Evolutionary conservation across 2,329 filamentous ascomycete genomes (phyloP), one percentile per base, ranked within the genome.

Genomic region (Diaporthe ilicicola): DNA sequence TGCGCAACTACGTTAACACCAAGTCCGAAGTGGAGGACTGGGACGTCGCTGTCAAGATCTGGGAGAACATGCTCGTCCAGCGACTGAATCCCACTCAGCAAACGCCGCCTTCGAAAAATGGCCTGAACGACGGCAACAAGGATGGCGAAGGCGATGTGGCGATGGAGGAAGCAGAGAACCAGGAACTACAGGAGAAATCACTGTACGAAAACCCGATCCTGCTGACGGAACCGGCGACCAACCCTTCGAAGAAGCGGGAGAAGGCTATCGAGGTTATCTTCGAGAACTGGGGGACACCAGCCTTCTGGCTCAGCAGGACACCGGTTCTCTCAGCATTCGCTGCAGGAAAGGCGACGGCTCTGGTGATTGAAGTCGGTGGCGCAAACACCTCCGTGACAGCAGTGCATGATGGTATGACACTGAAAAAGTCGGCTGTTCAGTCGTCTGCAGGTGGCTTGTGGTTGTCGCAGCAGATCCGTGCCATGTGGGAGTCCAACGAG

Each of bases 241-340:
- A 97, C 82, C 88, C 91, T 32, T 82, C 89, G 53, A 98, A 98
- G 84, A 90, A 93, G 72, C 89, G 97, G 72, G 96, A 99, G 84
- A 97, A 96, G 88, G 92, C 92, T 50, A 95, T 98, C 77, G 96
- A 99, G 84, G 91, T 98, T 74, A 94, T 94, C 72, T 98, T 99
- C 92, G 96, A 99, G 86, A 93, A 91, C 78, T 99, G 96, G 94
- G 95, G 94, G 34, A 93, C 92, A 69, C 96, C 96, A 22, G 96
- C 96, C 6, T 98, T 98, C 82, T 99, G 95, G 88, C 86, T 98
- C 73, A 94, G 94, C 74, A 91, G 94, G 78, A 97, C 91, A 67
- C 94, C 95, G 32, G 95, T 98, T 53, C 88, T 98, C 79, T 91
- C 95, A 68, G 93, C 95, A 24, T 98, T 98, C 79, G 94, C 94